Base-by-base conservation (phyloP, 331 rosid genomes). In the Quercus phellos region DNA sequence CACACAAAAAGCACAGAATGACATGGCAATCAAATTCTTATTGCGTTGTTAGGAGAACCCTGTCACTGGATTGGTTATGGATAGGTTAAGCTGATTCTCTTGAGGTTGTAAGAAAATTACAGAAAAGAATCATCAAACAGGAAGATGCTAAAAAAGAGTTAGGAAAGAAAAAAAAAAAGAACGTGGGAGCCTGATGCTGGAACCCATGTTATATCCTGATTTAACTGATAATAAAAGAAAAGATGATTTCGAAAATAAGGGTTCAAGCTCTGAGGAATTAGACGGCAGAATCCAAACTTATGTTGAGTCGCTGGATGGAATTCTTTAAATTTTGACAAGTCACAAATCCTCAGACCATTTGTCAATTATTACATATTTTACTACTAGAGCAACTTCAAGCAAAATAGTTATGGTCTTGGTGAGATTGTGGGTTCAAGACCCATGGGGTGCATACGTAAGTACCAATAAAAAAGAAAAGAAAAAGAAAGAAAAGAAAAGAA, bases 311-410 rank as follows among this genome's bases (percentile, higher is more conserved):
- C 14, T 10, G 51, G 34, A 64, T 16, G 73, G 35, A 64, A 63
- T 11, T 51, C 17, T 10, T 30, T 9, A 66, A 76, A 67, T 30
- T n/a, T 27, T 32, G 56, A 70, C 72, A 76, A 73, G 77, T 64
- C 75, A 50, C 56, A 42, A 69, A 55, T 51, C 11, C 26, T 58
- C 51, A 46, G 35, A 58, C 56, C 55, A 29, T 63, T 70, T 83
- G 53, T 63, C 66, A 34, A 46, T 46, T 46, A 46, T 58, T 55
- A 67, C 30, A 82, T 43, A 58, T 22, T 58, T 58, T 58, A 9
- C 64, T 22, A 21, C 13, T 22, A 22, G 64, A 22, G 22, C 4
- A 34, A 18, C 35, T 66, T 30, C 19, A 34, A 34, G 16, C 38
- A 66, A 32, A 46, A 12, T 46, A 46, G 53, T 46, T 12, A 46